Percentiles rank a stretch among this genome's conserved stretches.
Evolutionary conservation across 805 yeast genomes (phyloP).

Genomic region (Candida insectorum): DNA sequence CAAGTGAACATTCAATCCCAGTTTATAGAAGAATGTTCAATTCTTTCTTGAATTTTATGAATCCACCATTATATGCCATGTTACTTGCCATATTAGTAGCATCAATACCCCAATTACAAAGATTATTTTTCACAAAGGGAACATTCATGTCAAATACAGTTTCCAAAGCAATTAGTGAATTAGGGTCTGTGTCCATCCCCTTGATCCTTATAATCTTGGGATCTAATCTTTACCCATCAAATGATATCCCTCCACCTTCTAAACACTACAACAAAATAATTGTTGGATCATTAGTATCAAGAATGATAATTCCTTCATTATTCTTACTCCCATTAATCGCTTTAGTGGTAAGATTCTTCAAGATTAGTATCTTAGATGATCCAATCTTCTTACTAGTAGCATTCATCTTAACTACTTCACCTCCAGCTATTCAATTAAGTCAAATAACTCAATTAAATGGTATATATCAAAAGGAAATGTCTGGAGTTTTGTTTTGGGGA

Average conservation of each 20-base stretch:
- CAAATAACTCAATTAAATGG: slow-evolving; percentile 78
- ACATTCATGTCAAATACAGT: slow-evolving; percentile 68
- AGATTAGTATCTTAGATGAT: slow-evolving; percentile 69
- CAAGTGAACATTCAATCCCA: neutral
- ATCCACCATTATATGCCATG: slow-evolving; percentile 85
- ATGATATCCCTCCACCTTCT: slow-evolving; percentile 64
- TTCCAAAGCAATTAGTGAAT: slow-evolving; percentile 57
- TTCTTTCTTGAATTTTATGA: slow-evolving; percentile 43
- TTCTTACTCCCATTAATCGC: slow-evolving; percentile 67
- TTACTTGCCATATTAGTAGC: slow-evolving; percentile 65
- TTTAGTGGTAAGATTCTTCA: slow-evolving; percentile 57
- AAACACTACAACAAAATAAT: slow-evolving; percentile 61
- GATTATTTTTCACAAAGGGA: slow-evolving; percentile 44
- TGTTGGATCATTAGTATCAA: slow-evolving; percentile 64
- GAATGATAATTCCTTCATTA: slow-evolving; percentile 76
- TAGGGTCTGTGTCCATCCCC: slow-evolving; percentile 77
- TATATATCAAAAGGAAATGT: slow-evolving; percentile 77
- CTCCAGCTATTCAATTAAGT: slow-evolving; percentile 81
- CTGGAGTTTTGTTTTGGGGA: slow-evolving; percentile 80
- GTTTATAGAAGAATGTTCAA: neutral
- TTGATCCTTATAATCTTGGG: slow-evolving; percentile 73
- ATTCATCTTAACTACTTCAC: slow-evolving; percentile 70
- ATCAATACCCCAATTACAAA: slow-evolving; percentile 55
- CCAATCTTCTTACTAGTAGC: slow-evolving; percentile 78
- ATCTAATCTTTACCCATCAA: slow-evolving; percentile 68